phyloP scores from a whole-genome alignment of 495 filamentous ascomycete genomes.

The Tuber magnatum region DNA sequence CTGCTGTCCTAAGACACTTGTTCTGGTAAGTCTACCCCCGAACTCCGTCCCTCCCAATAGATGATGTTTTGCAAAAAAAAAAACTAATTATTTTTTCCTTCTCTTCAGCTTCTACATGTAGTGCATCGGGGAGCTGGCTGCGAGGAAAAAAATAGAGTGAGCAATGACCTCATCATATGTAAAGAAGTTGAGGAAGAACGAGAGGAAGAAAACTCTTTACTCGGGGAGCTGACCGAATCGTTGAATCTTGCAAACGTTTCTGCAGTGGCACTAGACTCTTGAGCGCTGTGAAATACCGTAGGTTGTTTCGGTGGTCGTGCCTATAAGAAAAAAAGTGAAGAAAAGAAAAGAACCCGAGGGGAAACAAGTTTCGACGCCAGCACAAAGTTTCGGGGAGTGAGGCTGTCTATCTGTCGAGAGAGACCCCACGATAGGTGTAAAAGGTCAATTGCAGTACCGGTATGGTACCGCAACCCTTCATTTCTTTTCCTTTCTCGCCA shows the following conservation, averaged over 20 bases:
- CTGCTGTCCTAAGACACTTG: neutral
- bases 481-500: neutral
- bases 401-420: neutral
- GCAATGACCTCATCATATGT: constrained; percentile 1
- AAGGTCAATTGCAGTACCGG: neutral
- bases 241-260: neutral
- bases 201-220: neutral
- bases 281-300: neutral
- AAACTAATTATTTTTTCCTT: neutral
- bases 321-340: neutral
- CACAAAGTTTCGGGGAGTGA: neutral
- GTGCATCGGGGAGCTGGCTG: neutral
- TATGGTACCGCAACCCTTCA: neutral
- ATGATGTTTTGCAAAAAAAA: constrained; percentile 1
- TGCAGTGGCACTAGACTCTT: neutral
- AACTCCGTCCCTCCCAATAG: neutral
- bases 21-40: neutral
- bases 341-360: neutral
- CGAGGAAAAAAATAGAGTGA: neutral
- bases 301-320: constrained; percentile 1
- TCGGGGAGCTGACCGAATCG: constrained; percentile 1
- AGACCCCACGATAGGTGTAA: neutral
- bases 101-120: constrained; percentile 3
- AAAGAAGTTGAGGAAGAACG: neutral
- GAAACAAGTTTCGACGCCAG: neutral